Evolutionary conservation across 495 filamentous ascomycete species (phyloP).

Genomic region (Daldinia grandis): DNA sequence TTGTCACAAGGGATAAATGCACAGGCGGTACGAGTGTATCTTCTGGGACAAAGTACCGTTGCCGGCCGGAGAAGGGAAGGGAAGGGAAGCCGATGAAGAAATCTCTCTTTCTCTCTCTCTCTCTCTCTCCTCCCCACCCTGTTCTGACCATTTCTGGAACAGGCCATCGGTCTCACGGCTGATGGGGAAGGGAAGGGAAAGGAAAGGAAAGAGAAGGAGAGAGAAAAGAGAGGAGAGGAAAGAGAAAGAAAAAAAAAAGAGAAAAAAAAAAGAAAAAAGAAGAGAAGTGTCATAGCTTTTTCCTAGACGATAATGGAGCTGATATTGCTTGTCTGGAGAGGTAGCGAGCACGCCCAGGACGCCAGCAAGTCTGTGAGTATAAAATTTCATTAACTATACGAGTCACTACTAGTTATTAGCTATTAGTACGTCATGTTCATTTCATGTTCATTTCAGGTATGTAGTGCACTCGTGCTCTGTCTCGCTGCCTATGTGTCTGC

Average conservation of each 20-base stretch:
- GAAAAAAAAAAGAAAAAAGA: not conserved
- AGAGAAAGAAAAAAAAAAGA: no score
- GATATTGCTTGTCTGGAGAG: slow-evolving; percentile 11
- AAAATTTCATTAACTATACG: slow-evolving; percentile 26
- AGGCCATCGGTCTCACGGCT: slow-evolving; percentile 27
- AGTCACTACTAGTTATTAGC: slow-evolving; percentile 14
- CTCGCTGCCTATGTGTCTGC: slow-evolving; percentile 37
- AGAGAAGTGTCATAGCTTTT: slow-evolving; percentile 7
- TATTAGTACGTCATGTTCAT: slow-evolving; percentile 22
- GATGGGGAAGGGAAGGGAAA: slow-evolving; percentile 19
- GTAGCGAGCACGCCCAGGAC: not conserved
- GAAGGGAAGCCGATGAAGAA: slow-evolving; percentile 30
- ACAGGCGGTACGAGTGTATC: slow-evolving; percentile 31
- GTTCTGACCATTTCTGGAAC: slow-evolving; percentile 18
- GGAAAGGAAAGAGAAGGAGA: slow-evolving; percentile 1
- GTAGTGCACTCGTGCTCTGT: no score
- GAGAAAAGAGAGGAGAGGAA: slow-evolving; percentile 15
- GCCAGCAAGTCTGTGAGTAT: slow-evolving; percentile 7
- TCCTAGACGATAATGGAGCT: slow-evolving; percentile 11
- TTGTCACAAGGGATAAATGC: slow-evolving; percentile 45
- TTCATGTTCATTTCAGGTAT: no score
- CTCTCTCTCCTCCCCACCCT: slow-evolving; percentile 15
- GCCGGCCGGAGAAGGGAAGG: slow-evolving; percentile 35
- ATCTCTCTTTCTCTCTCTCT: slow-evolving; percentile 26
- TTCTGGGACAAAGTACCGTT: slow-evolving; percentile 33